Base-by-base conservation (phyloP, 192 early-diverging fungal genomes). In the Backusella luteola region DNA sequence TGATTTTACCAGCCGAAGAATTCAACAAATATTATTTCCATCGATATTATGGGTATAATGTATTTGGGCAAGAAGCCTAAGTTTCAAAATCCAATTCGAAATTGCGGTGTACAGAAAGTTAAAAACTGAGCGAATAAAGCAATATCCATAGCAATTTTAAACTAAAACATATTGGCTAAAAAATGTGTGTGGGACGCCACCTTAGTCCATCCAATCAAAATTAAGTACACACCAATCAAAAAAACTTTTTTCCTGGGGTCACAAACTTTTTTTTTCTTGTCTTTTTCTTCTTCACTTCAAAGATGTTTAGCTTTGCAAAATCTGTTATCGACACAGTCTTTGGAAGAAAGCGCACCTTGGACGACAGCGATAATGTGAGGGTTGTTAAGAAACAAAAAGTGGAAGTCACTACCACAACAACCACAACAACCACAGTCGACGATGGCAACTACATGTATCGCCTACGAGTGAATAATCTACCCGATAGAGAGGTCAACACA, bases 391-490 rank as follows among this genome's bases (percentile, higher is more conserved):
- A 66, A 29, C 44, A 34, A 26, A 79, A 67, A 34, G 38, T 70
- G 23, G 73, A 79, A 39, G 53, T n/a, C 44, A 66, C 49, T 6
- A 23, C 46, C 3, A 52, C 68, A 15, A 71, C 68, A 49, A 63
- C 53, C 69, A 36, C 42, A 0, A 44, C 69, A 41, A 69, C 74
- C 15, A 17, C 36, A 34, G 44, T 26, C 15, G 34, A 29, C 19
- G 67, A 69, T 36, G 46, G 34, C 3, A 69, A 76, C 4, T 46
- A 39, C 52, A 56, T 74, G n/a, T 59, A 81, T 34, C 36, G 70
- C 21, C 15, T 81, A 26, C 74, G 63, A 44, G 80, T 77, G 9
- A 70, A 34, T 34, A 77, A 81, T 39, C 59, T 81, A 2, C 80
- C 80, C 12, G 69, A 63, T 4, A 52, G 63, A 34, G 68, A 81